Percentiles rank a stretch among this genome's conserved stretches.
Evolutionary conservation across 148 eudicot species (phyloP).

Genomic region (Rhododendron henanense): DNA sequence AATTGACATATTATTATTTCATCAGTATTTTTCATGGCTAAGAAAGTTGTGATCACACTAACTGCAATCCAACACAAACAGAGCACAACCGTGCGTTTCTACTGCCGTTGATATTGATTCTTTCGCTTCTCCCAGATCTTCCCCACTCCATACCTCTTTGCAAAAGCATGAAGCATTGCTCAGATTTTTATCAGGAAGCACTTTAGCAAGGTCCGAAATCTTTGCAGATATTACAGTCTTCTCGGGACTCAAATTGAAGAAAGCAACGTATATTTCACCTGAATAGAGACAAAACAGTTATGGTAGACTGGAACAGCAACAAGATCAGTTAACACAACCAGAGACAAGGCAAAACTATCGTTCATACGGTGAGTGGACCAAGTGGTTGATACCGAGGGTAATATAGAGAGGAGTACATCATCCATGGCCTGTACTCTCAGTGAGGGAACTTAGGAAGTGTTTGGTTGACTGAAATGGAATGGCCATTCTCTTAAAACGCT

Average conservation of each 20-base stretch:
- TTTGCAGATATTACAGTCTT: constrained; percentile 49
- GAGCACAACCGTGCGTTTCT: constrained; percentile 64
- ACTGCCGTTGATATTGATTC: constrained; percentile 45
- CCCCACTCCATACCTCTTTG: constrained; percentile 71
- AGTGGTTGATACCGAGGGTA: not conserved
- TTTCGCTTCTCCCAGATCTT: constrained; percentile 29
- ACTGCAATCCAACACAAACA: constrained; percentile 32
- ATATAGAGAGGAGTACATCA: not conserved
- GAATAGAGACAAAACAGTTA: constrained; percentile 10
- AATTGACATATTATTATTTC: not conserved
- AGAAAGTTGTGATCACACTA: not conserved
- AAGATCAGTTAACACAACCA: not conserved
- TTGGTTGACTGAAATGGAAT: not conserved
- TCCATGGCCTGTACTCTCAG: not conserved
- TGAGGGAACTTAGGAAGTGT: not conserved
- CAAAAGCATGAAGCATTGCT: constrained; percentile 32
- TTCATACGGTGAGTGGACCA: not conserved
- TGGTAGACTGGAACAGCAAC: not conserved
- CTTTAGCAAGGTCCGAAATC: constrained; percentile 43
- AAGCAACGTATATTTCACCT: constrained; percentile 80
- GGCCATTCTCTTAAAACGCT: not conserved
- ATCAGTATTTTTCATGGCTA: not conserved
- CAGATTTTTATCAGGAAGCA: constrained; percentile 33
- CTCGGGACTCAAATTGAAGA: constrained; percentile 59
- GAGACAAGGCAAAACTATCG: not conserved